Percentiles rank a stretch among this genome's conserved stretches.
phyloP scores from a whole-genome alignment of 2,329 filamentous ascomycete genomes.

The Eurotiales sp. region DNA sequence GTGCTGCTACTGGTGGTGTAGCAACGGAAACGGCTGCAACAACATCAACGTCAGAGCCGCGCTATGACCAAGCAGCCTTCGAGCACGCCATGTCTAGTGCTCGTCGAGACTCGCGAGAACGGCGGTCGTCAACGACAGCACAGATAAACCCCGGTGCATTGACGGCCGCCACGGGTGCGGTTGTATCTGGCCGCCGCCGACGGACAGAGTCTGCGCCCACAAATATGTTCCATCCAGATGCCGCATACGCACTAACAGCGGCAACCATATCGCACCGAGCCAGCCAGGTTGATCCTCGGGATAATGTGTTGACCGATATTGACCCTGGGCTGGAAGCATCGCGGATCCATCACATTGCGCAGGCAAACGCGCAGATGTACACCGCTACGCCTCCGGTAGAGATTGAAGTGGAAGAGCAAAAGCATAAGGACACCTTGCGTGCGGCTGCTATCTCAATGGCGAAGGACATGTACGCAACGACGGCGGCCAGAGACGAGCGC shows the following conservation, averaged over 20 bases:
- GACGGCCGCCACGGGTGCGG: slow-evolving; percentile 72
- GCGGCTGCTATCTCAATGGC: slow-evolving; percentile 89
- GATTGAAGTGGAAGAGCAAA: slow-evolving; percentile 69
- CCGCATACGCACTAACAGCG: slow-evolving; percentile 60
- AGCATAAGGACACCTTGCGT: slow-evolving; percentile 66
- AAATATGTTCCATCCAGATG: slow-evolving; percentile 49
- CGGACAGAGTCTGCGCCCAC: slow-evolving; percentile 62
- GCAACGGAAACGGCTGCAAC: slow-evolving; percentile 1
- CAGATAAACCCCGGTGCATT: slow-evolving; percentile 63
- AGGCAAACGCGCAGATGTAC: slow-evolving; percentile 73
- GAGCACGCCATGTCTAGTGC: slow-evolving; percentile 44
- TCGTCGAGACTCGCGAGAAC: slow-evolving; percentile 42
- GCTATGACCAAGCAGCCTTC: slow-evolving; percentile 55
- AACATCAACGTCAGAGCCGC: slow-evolving; percentile 7
- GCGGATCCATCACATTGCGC: slow-evolving; percentile 59
- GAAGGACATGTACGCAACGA: slow-evolving; percentile 69
- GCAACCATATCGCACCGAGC: slow-evolving; percentile 63
- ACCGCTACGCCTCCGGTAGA: slow-evolving; percentile 70
- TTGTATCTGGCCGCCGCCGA: slow-evolving; percentile 59
- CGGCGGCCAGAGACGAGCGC: slow-evolving; percentile 38
- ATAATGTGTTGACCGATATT: slow-evolving; percentile 46
- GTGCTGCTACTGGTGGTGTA: neutral
- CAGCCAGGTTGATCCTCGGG: slow-evolving; percentile 32
- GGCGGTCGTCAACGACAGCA: slow-evolving; percentile 33
- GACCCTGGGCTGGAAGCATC: slow-evolving; percentile 52